These are phyloP conservation scores for Trichoderma reesei DNA, from an alignment of 495 filamentous ascomycete species.

Conservation along the genomic window DNA sequence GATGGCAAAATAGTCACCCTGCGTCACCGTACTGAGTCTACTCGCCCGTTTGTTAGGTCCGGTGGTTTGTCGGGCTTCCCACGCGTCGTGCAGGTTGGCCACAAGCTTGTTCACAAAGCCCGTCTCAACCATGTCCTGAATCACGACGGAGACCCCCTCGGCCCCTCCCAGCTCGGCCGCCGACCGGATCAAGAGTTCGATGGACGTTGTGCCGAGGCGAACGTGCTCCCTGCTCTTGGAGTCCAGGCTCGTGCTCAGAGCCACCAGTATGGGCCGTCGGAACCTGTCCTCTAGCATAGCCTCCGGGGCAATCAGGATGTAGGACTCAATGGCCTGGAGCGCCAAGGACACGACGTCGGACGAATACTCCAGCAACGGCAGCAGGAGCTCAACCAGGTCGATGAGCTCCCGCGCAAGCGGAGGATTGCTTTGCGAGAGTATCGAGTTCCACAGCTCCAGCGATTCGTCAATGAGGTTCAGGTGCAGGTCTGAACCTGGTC, in stretches of 20 bases:
- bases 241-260: constrained; percentile 50
- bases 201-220: constrained; percentile 51
- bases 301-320: constrained; percentile 67
- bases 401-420: constrained; percentile 58
- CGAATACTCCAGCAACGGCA: constrained; percentile 62
- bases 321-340: constrained; percentile 60
- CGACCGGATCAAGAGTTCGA: constrained; percentile 61
- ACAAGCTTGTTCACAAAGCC: constrained; percentile 58
- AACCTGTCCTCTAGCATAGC: constrained; percentile 59
- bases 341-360: constrained; percentile 42
- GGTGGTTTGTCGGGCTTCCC: constrained; percentile 62
- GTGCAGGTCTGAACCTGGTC: constrained; percentile 67
- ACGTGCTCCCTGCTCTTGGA: constrained; percentile 55
- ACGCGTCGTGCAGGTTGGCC: constrained; percentile 58
- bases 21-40: constrained; percentile 54
- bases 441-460: constrained; percentile 73
- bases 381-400: constrained; percentile 53
- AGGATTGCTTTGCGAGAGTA: constrained; percentile 60
- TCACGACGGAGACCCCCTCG: constrained; percentile 53
- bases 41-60: constrained; percentile 59
- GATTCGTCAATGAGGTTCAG: constrained; percentile 87
- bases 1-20: constrained; percentile 78
- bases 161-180: constrained; percentile 60
- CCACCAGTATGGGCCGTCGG: constrained; percentile 44
- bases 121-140: constrained; percentile 56